Base-by-base conservation (phyloP, 78 protist species). In the Dictyostelium firmibasis region DNA sequence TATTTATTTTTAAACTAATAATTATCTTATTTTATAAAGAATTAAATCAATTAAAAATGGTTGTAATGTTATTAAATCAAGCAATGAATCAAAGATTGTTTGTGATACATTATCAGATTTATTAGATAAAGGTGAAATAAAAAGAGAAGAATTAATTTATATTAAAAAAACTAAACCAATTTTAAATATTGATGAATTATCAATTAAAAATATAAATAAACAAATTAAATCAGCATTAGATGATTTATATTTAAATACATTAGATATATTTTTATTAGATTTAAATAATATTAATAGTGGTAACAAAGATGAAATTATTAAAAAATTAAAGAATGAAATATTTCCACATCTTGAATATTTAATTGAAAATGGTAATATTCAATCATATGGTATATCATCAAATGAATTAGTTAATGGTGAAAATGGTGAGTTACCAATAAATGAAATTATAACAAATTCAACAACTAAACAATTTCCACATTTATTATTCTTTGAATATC, bases 41-140 rank as follows among this genome's bases (percentile, higher is more conserved):
- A 81, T 81, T 23, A 27, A 62, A n/a, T 70, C 94, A 78, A 44
- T 89, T 33, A 81, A 81, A n/a, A 89, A 89, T 89, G 94, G 93
- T 27, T 89, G 94, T 69, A 89, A 89, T 89, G 85, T 89, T 11
- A 43, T 89, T 14, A 31, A 62, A 18, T 81, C 86, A 60, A 50
- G 62, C 35, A 89, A 81, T 33, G 67, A 81, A 33, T 29, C 82
- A 69, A 78, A 41, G 31, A 53, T 81, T 9, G 25, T 89, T 14
- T 31, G 27, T 25, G 29, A 79, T 31, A 53, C 76, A n/a, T 20
- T 85, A 10, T 41, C 41, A n/a, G 86, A 57, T 79, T 79, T 47
- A 79, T 35, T 41, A 10, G 86, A 70, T 44, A 50, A 69, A 18
- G 35, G 57, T 50, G 60, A 27, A 44, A 70, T 27, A n/a, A 77